Conservation (phyloP, 2,329 filamentous ascomycete genomes). For the Cordyceps sp. region DNA sequence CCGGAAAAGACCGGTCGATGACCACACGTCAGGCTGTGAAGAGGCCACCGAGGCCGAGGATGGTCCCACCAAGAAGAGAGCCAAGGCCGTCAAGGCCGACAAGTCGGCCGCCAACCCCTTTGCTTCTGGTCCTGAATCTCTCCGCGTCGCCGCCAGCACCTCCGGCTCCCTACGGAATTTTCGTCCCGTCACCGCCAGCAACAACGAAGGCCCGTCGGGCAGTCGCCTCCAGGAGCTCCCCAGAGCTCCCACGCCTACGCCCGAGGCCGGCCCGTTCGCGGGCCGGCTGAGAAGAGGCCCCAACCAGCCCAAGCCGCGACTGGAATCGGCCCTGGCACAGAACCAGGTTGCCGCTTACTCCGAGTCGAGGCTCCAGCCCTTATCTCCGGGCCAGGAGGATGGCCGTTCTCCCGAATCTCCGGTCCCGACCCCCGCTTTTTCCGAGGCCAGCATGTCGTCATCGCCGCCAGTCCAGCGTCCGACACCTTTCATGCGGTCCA, state of each 20-base stretch:
- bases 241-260: slow-evolving; percentile 62
- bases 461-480: slow-evolving; percentile 69
- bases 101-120: slow-evolving; percentile 59
- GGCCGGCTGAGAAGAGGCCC: slow-evolving; percentile 12
- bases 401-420: slow-evolving; percentile 37
- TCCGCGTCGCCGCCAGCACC: slow-evolving; percentile 81
- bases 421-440: slow-evolving; percentile 32
- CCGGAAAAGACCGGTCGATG: slow-evolving; percentile 35
- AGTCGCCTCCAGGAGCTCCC: slow-evolving; percentile 55
- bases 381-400: slow-evolving; percentile 29
- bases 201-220: slow-evolving; percentile 21
- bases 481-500: slow-evolving; percentile 35
- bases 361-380: slow-evolving; percentile 17
- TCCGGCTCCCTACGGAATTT: slow-evolving; percentile 76
- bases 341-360: slow-evolving; percentile 28
- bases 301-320: slow-evolving; percentile 26
- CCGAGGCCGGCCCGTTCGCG: slow-evolving; percentile 23
- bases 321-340: slow-evolving; percentile 41
- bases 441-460: slow-evolving; percentile 59
- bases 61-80: slow-evolving; percentile 47
- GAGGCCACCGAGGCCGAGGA: slow-evolving; percentile 46
- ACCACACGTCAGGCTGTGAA: slow-evolving; percentile 62
- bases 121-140: slow-evolving; percentile 56
- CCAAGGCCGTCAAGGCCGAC: slow-evolving; percentile 57
- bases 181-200: slow-evolving; percentile 47